These are phyloP conservation scores for Fusarium sarcochroum DNA, from an alignment of 2,329 filamentous ascomycete species.

Conservation along the genomic window DNA sequence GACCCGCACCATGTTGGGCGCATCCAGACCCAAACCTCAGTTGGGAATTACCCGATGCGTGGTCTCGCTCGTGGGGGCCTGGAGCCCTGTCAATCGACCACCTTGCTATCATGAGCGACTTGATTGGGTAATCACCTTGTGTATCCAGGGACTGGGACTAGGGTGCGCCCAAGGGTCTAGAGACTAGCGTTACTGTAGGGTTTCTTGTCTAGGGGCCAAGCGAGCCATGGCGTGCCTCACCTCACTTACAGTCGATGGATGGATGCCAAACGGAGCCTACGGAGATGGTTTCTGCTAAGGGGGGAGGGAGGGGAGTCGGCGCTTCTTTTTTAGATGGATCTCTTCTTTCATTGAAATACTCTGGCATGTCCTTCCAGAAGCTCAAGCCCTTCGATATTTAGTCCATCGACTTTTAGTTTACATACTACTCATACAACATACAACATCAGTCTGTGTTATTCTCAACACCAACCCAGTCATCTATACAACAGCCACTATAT, in stretches of 20 bases:
- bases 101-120: constrained; percentile 47
- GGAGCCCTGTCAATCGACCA: constrained; percentile 48
- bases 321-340: constrained; percentile 37
- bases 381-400: constrained; percentile 21
- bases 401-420: constrained; percentile 12
- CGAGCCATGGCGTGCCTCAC: constrained; percentile 34
- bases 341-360: constrained; percentile 23
- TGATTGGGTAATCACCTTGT: constrained; percentile 42
- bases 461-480: constrained; percentile 14
- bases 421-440: neutral
- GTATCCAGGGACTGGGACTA: constrained; percentile 20
- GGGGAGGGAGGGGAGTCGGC: constrained; percentile 28
- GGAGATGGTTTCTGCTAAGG: constrained; percentile 34
- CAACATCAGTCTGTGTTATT: neutral
- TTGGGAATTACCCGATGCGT: constrained; percentile 46
- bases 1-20: constrained; percentile 43
- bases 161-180: constrained; percentile 22
- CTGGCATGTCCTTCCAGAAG: constrained; percentile 38
- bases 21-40: constrained; percentile 34
- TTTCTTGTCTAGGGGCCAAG: constrained; percentile 7
- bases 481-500: neutral
- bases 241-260: constrained; percentile 30
- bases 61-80: constrained; percentile 45
- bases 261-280: constrained; percentile 39
- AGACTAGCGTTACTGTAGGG: constrained; percentile 1